Evolutionary conservation across 208 protist species (phyloP).

Genomic region (Wallacemonas collosoma): DNA sequence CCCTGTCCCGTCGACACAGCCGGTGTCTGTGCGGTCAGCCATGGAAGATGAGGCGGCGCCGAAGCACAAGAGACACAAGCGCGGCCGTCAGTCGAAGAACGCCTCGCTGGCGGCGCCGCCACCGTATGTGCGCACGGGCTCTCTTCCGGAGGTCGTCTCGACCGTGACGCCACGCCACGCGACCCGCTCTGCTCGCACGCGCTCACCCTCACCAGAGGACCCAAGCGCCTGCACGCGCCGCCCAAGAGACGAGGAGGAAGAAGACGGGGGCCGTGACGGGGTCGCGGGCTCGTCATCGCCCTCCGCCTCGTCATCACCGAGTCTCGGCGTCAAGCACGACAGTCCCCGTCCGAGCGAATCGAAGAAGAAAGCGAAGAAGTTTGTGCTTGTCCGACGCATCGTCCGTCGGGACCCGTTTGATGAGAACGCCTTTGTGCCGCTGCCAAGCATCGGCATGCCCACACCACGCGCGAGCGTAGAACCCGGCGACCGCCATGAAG

Average conservation of each 20-base stretch:
- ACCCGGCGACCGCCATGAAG: background rate
- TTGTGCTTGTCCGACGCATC: background rate
- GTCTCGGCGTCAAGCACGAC: background rate
- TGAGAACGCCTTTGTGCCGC: background rate
- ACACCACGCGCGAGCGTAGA: background rate
- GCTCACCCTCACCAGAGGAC: background rate
- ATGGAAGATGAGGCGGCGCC: too few species aligned
- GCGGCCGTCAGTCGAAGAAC: too few species aligned
- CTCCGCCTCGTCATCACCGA: too few species aligned
- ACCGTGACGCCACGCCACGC: background rate
- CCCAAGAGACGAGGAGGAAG: background rate
- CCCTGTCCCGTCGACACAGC: too few species aligned
- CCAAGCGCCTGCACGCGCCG: background rate
- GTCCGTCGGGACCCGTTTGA: conserved; percentile 7
- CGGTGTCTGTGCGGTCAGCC: too few species aligned
- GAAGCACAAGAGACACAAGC: too few species aligned
- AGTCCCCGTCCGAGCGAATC: background rate
- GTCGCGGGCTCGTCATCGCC: too few species aligned
- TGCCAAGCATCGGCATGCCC: background rate
- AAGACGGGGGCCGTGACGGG: too few species aligned
- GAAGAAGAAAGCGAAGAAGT: background rate
- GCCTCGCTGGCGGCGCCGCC: too few species aligned
- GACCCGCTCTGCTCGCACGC: background rate
- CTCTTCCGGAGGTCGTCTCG: background rate
- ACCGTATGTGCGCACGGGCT: background rate